phyloP scores from a whole-genome alignment of 1,284 basidiomycete species.

The Pseudozyma sp. region DNA sequence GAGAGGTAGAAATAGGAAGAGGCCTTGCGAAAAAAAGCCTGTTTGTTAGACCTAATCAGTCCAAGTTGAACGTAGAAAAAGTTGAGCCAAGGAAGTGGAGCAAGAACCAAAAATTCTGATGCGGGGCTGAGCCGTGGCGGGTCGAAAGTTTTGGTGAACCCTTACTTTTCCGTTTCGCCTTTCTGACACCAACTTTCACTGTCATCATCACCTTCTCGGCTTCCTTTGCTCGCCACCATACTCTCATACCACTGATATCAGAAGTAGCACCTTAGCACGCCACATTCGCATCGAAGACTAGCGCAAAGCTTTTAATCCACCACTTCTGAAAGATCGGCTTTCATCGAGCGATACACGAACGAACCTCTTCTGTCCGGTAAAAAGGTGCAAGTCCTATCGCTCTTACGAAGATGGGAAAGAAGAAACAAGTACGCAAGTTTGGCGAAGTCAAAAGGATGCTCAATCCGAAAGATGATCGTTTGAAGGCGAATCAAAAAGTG shows the following conservation, averaged over 20 bases:
- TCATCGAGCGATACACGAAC: not conserved
- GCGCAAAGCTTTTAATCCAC: too few species aligned
- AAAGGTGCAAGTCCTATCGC: too few species aligned
- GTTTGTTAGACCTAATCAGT: not conserved
- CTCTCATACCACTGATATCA: not conserved
- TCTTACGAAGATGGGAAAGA: slow-evolving; percentile 77
- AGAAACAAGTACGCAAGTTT: slow-evolving; percentile 94
- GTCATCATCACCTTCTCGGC: not conserved
- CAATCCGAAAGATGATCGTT: slow-evolving; percentile 90
- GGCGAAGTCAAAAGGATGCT: slow-evolving; percentile 93
- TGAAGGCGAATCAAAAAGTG: slow-evolving; percentile 77
- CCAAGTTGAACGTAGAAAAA: not conserved
- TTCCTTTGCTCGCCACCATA: not conserved
- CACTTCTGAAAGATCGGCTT: too few species aligned
- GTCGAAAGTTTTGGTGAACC: slow-evolving; percentile 7
- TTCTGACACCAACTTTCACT: not conserved
- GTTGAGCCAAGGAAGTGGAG: slow-evolving; percentile 4
- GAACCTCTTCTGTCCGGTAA: not conserved
- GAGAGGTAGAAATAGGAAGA: not conserved
- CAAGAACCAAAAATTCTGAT: not conserved
- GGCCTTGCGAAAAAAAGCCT: not conserved
- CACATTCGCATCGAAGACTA: too few species aligned
- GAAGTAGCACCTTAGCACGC: not conserved
- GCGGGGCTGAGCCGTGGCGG: not conserved
- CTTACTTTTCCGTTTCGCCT: not conserved